Base-by-base conservation (phyloP, 2,329 filamentous ascomycete genomes). In the Trichoderma polysporum region DNA sequence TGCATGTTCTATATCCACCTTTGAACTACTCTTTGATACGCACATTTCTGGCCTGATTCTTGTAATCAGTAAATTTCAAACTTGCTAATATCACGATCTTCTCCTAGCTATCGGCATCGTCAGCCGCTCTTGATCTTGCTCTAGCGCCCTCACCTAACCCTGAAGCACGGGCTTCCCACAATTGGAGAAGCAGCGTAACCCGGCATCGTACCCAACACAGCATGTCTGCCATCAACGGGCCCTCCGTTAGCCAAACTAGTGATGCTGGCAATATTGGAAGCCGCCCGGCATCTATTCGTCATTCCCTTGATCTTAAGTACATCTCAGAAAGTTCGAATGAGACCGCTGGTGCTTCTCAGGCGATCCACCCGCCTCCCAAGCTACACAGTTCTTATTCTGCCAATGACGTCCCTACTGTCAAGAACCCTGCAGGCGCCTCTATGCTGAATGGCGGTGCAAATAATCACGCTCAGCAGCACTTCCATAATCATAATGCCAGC, bases 331-430 rank as follows among this genome's bases (percentile, higher is more conserved):
- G 74, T 69, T 72, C 77, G 3, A 71, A 77, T 19, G 83, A 84
- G 56, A 71, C 74, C 12, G 69, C 78, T 29, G 74, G 74, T 47
- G 75, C 80, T 57, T 80, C 86, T 2, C 78, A 85, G 17, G 77
- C 79, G 29, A 85, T 76, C 66, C 82, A 85, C 68, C 86, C 87
- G 62, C 87, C 91, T 39, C 88, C 90, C 33, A 93, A 92, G 81
- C 79, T 97, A 67, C 91, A 94, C 79, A 90, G 91, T 52, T 97
- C 94, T 0, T 97, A 92, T 81, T 97, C 95, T 10, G 89, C 92
- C 63, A 95, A 91, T 77, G 94, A 98, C 74, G 85, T 97, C 22
- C 91, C 93, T 4, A 96, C 93, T 8, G 83, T 93, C 74, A 97
- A 95, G 85, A 90, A 84, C 71, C 83, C 86, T 63, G 85, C 86